Evolutionary conservation across 352 stramenopile genomes (phyloP), one percentile per base, ranked within the genome.

Genomic region (Thalassiosira exigua): DNA sequence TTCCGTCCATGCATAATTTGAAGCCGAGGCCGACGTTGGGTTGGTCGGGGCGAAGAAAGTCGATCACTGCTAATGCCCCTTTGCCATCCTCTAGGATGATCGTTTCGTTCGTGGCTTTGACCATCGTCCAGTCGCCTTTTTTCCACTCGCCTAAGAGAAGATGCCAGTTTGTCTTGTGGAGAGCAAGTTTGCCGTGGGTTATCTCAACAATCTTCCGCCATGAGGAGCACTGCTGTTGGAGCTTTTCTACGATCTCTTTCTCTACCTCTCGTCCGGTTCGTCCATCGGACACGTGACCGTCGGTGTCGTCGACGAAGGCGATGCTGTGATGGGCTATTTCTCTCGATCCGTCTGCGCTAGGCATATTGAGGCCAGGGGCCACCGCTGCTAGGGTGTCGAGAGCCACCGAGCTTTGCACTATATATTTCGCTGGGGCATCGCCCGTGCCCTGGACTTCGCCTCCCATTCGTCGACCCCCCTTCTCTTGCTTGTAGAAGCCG

Each of bases 381-480:
- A 60, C 14, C 14, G 14, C n/a, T 12, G 3, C 17, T 14, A 39
- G 52, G 52, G 52, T 26, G 17, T 3, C 36, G 21, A 60, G 22
- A 5, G 36, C 3, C 4, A 32, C 36, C 5, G 5, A 14, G 24
- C 52, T 60, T 12, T 5, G 17, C 9, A 60, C 7, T 3, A 4
- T 32, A 19, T 11, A 68, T 24, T 41, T 4, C n/a, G 1, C 32
- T 17, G 39, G 26, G 12, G 39, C 59, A 57, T 32, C 24, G 7
- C 19, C 59, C 54, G 30, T 68, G n/a, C 59, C 59, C 22, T 68
- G 59, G 3, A 56, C 22, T 36, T 56, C 39, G 3, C 59, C 59
- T 7, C 21, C 33, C 9, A 57, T 57, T 1, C 1, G 4, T 11
- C 2, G 21, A 17, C 41, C 59, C 2, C 39, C 41, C 2, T 19